These are phyloP conservation scores for Phylloporus rhodoxanthus DNA, from an alignment of 768 basidiomycete species.

Conservation along the genomic window DNA sequence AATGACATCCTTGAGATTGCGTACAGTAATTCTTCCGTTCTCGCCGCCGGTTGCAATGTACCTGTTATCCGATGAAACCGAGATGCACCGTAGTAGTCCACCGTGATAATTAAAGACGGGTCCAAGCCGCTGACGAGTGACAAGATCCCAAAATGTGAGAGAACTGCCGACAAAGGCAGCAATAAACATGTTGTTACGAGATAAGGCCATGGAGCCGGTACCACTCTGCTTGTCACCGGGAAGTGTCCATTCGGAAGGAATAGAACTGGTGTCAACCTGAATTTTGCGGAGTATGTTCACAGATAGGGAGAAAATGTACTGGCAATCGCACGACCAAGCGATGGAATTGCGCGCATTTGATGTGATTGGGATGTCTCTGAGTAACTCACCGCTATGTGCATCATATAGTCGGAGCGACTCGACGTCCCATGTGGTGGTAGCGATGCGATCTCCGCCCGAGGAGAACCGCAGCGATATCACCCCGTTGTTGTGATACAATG, in stretches of 20 bases:
- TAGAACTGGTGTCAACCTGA: neutral
- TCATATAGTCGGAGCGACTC: neutral
- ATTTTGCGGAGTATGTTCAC: neutral
- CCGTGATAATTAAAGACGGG: neutral
- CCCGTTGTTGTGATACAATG: constrained; percentile 2
- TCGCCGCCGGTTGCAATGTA: neutral
- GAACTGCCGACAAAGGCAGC: neutral
- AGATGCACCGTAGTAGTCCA: neutral
- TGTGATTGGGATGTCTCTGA: neutral
- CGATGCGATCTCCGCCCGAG: neutral
- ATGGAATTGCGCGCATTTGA: neutral
- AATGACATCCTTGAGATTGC: neutral
- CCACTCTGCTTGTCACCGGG: neutral
- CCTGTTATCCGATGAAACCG: neutral
- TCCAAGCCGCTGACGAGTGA: neutral
- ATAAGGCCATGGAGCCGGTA: neutral
- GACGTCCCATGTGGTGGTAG: neutral
- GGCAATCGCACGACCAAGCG: neutral
- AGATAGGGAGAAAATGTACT: neutral
- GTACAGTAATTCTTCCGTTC: neutral
- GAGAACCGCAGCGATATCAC: constrained; percentile 4
- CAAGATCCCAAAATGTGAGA: neutral
- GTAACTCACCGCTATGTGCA: neutral
- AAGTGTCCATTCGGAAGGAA: neutral
- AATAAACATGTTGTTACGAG: neutral